Base-by-base conservation (phyloP, 345 rosid genomes). In the Alliaria petiolata region DNA sequence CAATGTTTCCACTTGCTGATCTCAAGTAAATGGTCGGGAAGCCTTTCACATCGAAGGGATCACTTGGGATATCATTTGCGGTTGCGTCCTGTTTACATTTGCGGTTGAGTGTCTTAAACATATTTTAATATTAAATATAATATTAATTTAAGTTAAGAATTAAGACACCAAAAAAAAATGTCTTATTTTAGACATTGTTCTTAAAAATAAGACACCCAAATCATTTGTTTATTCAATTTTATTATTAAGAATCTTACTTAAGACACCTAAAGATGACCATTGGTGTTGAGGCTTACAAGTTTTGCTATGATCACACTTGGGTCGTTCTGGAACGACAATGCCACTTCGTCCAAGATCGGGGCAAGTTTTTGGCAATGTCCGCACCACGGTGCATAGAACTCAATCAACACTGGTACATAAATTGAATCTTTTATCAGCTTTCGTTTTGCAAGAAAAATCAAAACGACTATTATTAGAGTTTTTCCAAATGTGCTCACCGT, bases 381-480 rank as follows among this genome's bases (percentile, higher is more conserved):
- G 72, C 98, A 95, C 99, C 99, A 89, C 0, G 98, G 98, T 46
- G 99, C 98, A 63, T 95, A 95, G 65, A 95, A 95, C 79, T 92
- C 99, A 8, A 95, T 71, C 38, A 95, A 79, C 62, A 95, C 98
- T 95, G 53, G 14, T 5, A 17, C 6, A 62, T 19, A 35, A 42
- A 56, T 49, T 40, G 1, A 2, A 26, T 9, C 35, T 17, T 17
- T 49, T 11, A 34, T 59, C 15, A 43, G 30, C 51, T 40, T 40
- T 78, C 16, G 47, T 38, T 36, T n/a, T n/a, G n/a, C n/a, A n/a
- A n/a, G n/a, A n/a, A n/a, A n/a, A n/a, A n/a, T n/a, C n/a, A n/a
- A n/a, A n/a, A n/a, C n/a, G n/a, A n/a, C n/a, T 34, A 40, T 30
- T 22, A 25, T 2, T 34, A 47, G 67, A 60, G 43, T 30, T 61